Evolutionary conservation across 495 filamentous ascomycete genomes (phyloP).

Genomic region (Pseudoneurospora amorphoporcata): DNA sequence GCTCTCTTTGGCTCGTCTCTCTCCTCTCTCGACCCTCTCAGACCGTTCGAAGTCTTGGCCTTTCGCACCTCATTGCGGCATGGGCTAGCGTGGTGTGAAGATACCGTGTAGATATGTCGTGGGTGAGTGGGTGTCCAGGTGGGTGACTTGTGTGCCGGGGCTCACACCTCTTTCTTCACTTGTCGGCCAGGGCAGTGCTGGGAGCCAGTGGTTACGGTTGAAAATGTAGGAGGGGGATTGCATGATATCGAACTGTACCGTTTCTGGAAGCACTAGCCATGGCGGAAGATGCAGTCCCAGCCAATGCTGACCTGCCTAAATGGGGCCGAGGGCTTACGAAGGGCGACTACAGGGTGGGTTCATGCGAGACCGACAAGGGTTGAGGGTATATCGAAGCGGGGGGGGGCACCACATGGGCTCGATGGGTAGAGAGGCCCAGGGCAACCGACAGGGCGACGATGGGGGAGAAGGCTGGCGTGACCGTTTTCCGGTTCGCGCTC

Average conservation of each 20-base stretch:
- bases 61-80: background rate
- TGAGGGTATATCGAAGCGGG: slow-evolving; percentile 16
- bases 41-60: background rate
- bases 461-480: background rate
- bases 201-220: background rate
- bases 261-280: slow-evolving; percentile 15
- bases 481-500: background rate
- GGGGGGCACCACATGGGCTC: slow-evolving; percentile 4
- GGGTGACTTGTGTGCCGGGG: background rate
- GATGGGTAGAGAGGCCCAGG: slow-evolving; percentile 10
- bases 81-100: background rate
- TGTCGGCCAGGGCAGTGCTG: background rate
- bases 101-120: background rate
- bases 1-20: background rate
- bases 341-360: background rate
- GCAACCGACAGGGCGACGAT: slow-evolving; percentile 2
- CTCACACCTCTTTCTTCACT: background rate
- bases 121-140: background rate
- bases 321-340: slow-evolving; percentile 23
- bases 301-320: slow-evolving; percentile 28
- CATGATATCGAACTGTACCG: slow-evolving; percentile 2
- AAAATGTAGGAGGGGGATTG: slow-evolving; percentile 1
- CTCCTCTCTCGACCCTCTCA: background rate
- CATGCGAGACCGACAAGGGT: slow-evolving; percentile 11
- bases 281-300: slow-evolving; percentile 21